Conservation (phyloP, 257 asterid genomes). For the Primulina huaijiensis region DNA sequence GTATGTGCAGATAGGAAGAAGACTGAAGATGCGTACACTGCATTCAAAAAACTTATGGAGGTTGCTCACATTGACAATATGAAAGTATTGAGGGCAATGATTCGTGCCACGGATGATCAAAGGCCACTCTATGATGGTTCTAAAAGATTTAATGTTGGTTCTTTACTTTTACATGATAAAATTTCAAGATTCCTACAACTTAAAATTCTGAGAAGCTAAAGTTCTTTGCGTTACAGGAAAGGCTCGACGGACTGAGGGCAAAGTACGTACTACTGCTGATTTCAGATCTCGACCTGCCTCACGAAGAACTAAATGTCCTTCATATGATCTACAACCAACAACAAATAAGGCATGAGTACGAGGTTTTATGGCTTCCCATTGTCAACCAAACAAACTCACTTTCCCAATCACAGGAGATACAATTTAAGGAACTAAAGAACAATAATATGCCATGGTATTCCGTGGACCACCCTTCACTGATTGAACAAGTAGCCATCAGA, state of each 20-base stretch:
- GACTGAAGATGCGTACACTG: slow-evolving; percentile 32
- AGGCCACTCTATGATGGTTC: slow-evolving; percentile 47
- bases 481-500: slow-evolving; percentile 57
- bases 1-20: slow-evolving; percentile 32
- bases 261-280: slow-evolving; percentile 70
- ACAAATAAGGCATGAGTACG: slow-evolving; percentile 54
- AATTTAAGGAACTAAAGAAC: slow-evolving; percentile 44
- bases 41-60: slow-evolving; percentile 39
- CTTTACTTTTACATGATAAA: not conserved
- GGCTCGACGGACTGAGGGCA: slow-evolving; percentile 54
- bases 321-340: slow-evolving; percentile 61
- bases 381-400: slow-evolving; percentile 34
- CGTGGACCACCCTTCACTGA: slow-evolving; percentile 56
- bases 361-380: slow-evolving; percentile 85
- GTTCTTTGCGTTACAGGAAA: slow-evolving; percentile 38
- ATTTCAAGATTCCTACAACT: not conserved
- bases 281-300: slow-evolving; percentile 63
- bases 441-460: slow-evolving; percentile 83
- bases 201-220: not conserved
- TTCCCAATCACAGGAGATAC: slow-evolving; percentile 24
- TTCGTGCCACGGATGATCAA: slow-evolving; percentile 40
- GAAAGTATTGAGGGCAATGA: slow-evolving; percentile 42
- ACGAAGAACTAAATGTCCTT: slow-evolving; percentile 68
- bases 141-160: slow-evolving; percentile 31
- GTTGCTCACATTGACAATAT: slow-evolving; percentile 52